Evolutionary conservation across 2,329 filamentous ascomycete species (phyloP).

Genomic region (Sarocladium kiliense): DNA sequence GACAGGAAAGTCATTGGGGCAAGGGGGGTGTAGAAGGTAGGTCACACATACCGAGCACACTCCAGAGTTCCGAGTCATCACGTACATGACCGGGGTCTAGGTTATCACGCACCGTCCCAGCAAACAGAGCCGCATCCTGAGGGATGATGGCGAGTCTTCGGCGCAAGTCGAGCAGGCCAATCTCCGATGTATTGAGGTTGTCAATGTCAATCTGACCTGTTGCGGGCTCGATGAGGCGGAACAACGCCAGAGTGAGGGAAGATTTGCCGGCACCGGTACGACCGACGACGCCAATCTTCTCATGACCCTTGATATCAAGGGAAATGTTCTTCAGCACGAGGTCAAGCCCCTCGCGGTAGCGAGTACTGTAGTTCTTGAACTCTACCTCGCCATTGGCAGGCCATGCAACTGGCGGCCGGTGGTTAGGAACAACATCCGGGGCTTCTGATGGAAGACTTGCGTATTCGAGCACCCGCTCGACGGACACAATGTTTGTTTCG

Average conservation of each 20-base stretch:
- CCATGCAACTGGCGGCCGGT: slow-evolving; percentile 85
- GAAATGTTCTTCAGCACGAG: slow-evolving; percentile 90
- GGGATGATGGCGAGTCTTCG: slow-evolving; percentile 93
- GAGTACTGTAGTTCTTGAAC: slow-evolving; percentile 90
- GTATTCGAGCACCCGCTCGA: slow-evolving; percentile 96
- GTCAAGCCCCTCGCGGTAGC: slow-evolving; percentile 85
- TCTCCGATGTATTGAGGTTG: slow-evolving; percentile 79
- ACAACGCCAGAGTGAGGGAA: slow-evolving; percentile 84
- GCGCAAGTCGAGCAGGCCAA: slow-evolving; percentile 84
- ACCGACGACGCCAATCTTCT: slow-evolving; percentile 97
- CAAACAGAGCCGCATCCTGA: slow-evolving; percentile 93
- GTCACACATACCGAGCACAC: slow-evolving; percentile 69
- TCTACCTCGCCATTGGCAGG: slow-evolving; percentile 82
- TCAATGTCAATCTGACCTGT: slow-evolving; percentile 86
- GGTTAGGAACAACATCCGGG: slow-evolving; percentile 85
- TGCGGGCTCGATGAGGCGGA: slow-evolving; percentile 88
- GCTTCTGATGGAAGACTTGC: slow-evolving; percentile 87
- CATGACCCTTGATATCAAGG: slow-evolving; percentile 87
- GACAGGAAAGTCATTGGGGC: background rate
- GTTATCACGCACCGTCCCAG: slow-evolving; percentile 90
- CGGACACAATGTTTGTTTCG: slow-evolving; percentile 99
- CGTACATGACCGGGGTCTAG: slow-evolving; percentile 91
- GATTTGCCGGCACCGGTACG: slow-evolving; percentile 96
- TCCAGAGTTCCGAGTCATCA: slow-evolving; percentile 97
- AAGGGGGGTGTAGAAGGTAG: background rate